Conservation (phyloP, 768 basidiomycete species). For the Lentinula raphanica region DNA sequence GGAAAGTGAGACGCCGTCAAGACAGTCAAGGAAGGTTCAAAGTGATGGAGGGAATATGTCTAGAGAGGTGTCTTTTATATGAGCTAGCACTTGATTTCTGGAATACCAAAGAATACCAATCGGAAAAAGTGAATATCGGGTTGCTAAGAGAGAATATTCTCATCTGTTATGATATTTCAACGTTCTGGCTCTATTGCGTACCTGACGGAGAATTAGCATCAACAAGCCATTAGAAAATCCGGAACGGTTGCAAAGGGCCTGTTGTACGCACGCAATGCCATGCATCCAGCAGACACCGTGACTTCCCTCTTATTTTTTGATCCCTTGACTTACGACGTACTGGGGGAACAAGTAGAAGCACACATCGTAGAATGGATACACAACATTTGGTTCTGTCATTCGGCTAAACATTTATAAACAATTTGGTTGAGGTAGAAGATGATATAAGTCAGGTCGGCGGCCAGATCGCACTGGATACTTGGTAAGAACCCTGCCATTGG, state of each 20-base stretch:
- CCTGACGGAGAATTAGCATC: conserved; percentile 1
- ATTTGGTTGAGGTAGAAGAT: conserved; percentile 7
- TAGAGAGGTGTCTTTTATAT: background rate
- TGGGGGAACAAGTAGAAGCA: too few species aligned
- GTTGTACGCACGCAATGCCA: background rate
- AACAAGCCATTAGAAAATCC: background rate
- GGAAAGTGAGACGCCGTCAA: conserved; percentile 10
- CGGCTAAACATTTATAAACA: too few species aligned
- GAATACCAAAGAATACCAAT: background rate
- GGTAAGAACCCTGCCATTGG: conserved; percentile 42
- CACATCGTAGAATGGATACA: too few species aligned
- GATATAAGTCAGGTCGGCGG: conserved; percentile 30
- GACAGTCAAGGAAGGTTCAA: conserved; percentile 10
- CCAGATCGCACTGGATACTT: conserved; percentile 26
- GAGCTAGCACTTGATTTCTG: background rate
- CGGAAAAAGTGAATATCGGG: background rate
- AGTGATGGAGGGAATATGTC: background rate
- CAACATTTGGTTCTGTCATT: too few species aligned
- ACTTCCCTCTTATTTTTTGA: too few species aligned
- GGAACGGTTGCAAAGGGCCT: background rate
- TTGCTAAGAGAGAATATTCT: background rate
- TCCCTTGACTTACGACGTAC: too few species aligned
- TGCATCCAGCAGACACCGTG: too few species aligned
- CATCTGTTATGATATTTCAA: conserved; percentile 2
- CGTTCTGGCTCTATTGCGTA: too few species aligned